Evolutionary conservation across 352 stramenopile genomes (phyloP), one percentile per base, ranked within the genome.

Genomic region (Pilasporangium apinafurcum): DNA sequence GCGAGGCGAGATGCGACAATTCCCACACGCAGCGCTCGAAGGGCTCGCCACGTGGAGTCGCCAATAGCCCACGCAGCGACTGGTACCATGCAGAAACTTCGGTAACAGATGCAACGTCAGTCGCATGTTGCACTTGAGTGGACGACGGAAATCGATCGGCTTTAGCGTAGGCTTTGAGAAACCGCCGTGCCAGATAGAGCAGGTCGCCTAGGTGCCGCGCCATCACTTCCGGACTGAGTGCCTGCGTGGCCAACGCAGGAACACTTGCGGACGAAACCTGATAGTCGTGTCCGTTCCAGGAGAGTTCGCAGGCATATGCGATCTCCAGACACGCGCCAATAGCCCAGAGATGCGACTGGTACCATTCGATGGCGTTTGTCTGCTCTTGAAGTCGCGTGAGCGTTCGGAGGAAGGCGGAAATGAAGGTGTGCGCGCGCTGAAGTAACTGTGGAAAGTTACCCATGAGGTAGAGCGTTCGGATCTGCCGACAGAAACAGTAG

Each of bases 401-500:
- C 5, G 68, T 44, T 4, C 24, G 8, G 2, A 78, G 45, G 38
- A 92, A 87, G 0, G 57, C 55, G 10, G 63, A 43, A 17, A 89
- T 83, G 40, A 92, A 90, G 4, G 35, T 45, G 0, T 60, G 66
- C 4, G 68, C 61, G 26, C 80, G 75, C 33, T 68, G 35, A 14
- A 86, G 62, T 18, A 92, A 56, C 36, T 86, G 70, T 0, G 58
- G 59, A 37, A 85, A 84, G 29, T 62, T 75, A 10, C 72, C 72
- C 65, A 81, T 86, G 18, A 90, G 53, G 44, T 87, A 88, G 16
- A 89, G 53, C 4, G 66, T 86, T 17, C 75, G 72, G 3, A 92
- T 82, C 46, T 92, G 80, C 1, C 77, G 70, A 43, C 64, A 83
- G 38, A 88, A 92, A 45, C 82, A 84, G 46, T 92, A 84, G 13